Evolutionary conservation across 2,329 filamentous ascomycete genomes (phyloP), one percentile per base, ranked within the genome.

Genomic region (Xylogone sp.): DNA sequence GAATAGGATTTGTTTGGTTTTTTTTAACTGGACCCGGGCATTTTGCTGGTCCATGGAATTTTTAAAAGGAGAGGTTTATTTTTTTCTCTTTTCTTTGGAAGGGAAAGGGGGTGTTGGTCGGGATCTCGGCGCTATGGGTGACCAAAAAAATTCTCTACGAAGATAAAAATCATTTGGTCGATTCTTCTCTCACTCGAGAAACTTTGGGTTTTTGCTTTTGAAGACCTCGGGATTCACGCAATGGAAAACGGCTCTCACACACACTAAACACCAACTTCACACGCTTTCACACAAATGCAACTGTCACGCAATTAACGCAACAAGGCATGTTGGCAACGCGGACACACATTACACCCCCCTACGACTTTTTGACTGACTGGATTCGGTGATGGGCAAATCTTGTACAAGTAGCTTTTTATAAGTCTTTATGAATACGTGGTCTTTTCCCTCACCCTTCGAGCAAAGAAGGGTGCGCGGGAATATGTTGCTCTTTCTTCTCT

Each of bases 91-190:
- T 50, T 49, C 51, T 59, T 55, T 58, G 56, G 58, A 58, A 55
- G 24, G 24, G 56, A 62, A 62, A 62, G 57, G 56, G 50, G 53
- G 50, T 46, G 53, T 53, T 56, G 58, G 53, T 52, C 55, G 50
- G 56, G 59, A 53, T 55, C 57, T 57, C n/a, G 52, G 56, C 52
- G 56, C 57, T 48, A 45, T 22, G 50, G 50, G 18, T 48, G 50
- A 29, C 51, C 24, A 39, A 34, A 21, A 34, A 31, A 31, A 34
- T 34, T n/a, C n/a, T n/a, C n/a, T n/a, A n/a, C n/a, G n/a, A n/a
- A n/a, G n/a, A n/a, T 5, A 10, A 21, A 55, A 49, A 22, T 42
- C n/a, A n/a, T n/a, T n/a, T n/a, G 47, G 45, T 54, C 27, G 18
- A 45, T 48, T 44, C 42, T 42, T n/a, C n/a, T n/a, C n/a, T n/a